Evolutionary conservation across 768 basidiomycete species (phyloP).

Genomic region (Auricularia cornea): DNA sequence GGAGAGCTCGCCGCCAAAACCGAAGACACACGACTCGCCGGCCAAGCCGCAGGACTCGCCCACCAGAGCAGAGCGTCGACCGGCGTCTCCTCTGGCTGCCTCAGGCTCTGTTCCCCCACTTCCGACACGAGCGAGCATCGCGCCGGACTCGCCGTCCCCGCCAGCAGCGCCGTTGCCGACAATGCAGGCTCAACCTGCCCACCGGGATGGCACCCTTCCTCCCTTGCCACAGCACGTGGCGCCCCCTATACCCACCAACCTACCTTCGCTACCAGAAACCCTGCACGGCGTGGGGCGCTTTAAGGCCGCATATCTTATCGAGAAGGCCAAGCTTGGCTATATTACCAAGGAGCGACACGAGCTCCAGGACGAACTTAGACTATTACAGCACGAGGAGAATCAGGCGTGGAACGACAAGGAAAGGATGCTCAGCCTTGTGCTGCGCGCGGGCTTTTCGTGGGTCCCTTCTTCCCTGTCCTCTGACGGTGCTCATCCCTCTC

Average conservation of each 20-base stretch:
- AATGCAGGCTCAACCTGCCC: neutral
- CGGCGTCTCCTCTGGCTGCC: too few relatives aligned
- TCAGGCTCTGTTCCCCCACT: too few relatives aligned
- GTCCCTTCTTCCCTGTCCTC: neutral
- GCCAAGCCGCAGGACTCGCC: neutral
- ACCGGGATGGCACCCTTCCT: neutral
- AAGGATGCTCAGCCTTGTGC: neutral
- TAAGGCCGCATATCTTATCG: neutral
- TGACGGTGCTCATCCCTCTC: neutral
- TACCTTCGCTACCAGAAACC: neutral
- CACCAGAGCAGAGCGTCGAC: too few relatives aligned
- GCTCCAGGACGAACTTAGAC: neutral
- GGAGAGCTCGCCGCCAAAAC: neutral
- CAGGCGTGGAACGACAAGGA: neutral
- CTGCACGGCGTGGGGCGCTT: neutral
- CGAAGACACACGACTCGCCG: neutral
- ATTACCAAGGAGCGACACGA: neutral
- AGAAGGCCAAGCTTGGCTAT: neutral
- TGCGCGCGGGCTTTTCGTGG: neutral
- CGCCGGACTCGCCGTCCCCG: neutral
- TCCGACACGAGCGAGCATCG: too few relatives aligned
- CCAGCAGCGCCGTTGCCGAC: neutral
- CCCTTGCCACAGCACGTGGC: neutral
- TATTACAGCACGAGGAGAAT: neutral
- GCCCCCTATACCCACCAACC: neutral